These are phyloP conservation scores for Kwoniella sp. DNA, from an alignment of 768 basidiomycete species.

Conservation along the genomic window DNA sequence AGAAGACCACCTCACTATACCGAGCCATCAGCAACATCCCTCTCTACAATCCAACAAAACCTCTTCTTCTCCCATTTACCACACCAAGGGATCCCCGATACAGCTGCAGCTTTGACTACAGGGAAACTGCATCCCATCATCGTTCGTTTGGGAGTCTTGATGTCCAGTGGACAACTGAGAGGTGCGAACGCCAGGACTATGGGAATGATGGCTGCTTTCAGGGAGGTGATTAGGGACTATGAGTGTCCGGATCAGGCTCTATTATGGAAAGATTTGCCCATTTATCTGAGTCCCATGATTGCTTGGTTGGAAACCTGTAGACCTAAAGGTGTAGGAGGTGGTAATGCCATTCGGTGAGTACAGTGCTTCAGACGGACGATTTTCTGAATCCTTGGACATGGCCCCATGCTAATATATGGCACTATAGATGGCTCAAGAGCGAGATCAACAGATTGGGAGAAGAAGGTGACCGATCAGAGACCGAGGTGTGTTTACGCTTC, in stretches of 20 bases:
- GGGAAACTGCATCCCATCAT: conserved; percentile 78
- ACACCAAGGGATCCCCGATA: conserved; percentile 32
- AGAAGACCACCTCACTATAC: conserved; percentile 20
- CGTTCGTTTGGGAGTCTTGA: conserved; percentile 80
- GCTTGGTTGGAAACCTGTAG: conserved; percentile 44
- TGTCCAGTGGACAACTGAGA: conserved; percentile 86
- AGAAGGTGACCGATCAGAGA: conserved; percentile 68
- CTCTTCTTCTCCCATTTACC: conserved; percentile 53
- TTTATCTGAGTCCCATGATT: conserved; percentile 46
- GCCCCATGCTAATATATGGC: not conserved
- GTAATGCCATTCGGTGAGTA: conserved; percentile 53
- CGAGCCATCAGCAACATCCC: conserved; percentile 8
- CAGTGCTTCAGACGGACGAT: not conserved
- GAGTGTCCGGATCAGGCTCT: conserved; percentile 41
- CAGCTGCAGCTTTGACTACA: conserved; percentile 31
- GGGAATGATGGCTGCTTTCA: conserved; percentile 85
- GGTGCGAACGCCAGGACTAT: conserved; percentile 96
- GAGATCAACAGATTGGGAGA: conserved; percentile 93
- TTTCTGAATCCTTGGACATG: not conserved
- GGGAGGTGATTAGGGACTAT: conserved; percentile 66
- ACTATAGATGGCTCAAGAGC: conserved; percentile 80
- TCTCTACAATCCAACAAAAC: conserved; percentile 29
- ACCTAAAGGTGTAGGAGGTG: conserved; percentile 55
- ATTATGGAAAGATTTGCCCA: conserved; percentile 40
- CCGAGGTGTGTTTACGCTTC: conserved; percentile 72